A percentile compares a stretch with the other conserved stretches of the same genome.
Evolutionary conservation across 495 filamentous ascomycete genomes (phyloP).

Genomic region (Trypethelium eluteriae): DNA sequence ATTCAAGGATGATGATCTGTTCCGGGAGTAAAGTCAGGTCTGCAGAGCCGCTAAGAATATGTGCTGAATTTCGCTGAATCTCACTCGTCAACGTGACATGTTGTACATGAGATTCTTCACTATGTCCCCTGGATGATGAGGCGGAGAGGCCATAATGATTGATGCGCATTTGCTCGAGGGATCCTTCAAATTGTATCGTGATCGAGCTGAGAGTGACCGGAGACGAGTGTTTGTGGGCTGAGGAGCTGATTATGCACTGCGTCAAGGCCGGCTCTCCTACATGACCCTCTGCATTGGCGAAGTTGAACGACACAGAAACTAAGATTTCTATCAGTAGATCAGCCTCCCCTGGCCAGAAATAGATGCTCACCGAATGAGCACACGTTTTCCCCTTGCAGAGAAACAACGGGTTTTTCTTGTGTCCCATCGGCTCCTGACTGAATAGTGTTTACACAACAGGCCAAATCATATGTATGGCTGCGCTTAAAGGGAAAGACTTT

Average conservation of each 20-base stretch:
- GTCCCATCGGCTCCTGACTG: background rate
- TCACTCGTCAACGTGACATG: background rate
- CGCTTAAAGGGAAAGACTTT: background rate
- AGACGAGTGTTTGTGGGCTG: slow-evolving; percentile 52
- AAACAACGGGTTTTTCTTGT: background rate
- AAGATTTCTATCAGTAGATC: background rate
- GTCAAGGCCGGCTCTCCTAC: slow-evolving; percentile 68
- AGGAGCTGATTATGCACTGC: slow-evolving; percentile 69
- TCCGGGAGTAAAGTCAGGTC: slow-evolving; percentile 64
- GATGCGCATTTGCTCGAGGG: slow-evolving; percentile 27
- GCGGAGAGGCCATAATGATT: slow-evolving; percentile 14
- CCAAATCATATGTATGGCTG: slow-evolving; percentile 9
- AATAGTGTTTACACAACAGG: background rate
- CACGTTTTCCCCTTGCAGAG: slow-evolving; percentile 11
- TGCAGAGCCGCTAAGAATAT: slow-evolving; percentile 32
- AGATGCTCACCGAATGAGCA: slow-evolving; percentile 5
- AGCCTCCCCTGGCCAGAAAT: background rate
- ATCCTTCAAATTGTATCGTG: slow-evolving; percentile 31
- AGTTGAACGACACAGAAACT: slow-evolving; percentile 62
- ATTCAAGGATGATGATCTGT: slow-evolving; percentile 60
- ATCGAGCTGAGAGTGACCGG: slow-evolving; percentile 60
- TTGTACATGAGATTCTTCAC: background rate
- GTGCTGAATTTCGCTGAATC: slow-evolving; percentile 14
- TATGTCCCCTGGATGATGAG: background rate
- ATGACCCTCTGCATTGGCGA: slow-evolving; percentile 65